Percentiles rank a stretch among this genome's conserved stretches.
Evolutionary conservation across 2,329 filamentous ascomycete genomes (phyloP).

Genomic region (Lasiodiplodia sp.): DNA sequence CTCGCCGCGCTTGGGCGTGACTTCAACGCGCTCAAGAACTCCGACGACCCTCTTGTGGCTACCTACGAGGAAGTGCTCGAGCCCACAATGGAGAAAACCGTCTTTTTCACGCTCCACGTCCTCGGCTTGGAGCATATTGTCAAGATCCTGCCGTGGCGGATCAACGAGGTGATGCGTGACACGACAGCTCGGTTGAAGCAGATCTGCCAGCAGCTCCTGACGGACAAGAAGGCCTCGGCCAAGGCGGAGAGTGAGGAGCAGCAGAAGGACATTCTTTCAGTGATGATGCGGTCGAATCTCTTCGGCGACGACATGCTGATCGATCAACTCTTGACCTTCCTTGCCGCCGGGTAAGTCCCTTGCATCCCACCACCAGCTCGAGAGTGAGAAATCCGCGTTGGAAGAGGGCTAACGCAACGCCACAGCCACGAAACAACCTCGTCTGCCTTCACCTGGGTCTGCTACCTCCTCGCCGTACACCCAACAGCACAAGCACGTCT

Average conservation of each 20-base stretch:
- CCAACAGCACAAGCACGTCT: conserved; percentile 71
- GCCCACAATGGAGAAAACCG: conserved; percentile 56
- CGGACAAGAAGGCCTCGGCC: conserved; percentile 54
- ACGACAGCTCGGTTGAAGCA: conserved; percentile 47
- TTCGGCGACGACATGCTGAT: conserved; percentile 62
- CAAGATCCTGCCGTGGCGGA: conserved; percentile 54
- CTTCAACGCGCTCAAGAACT: conserved; percentile 50
- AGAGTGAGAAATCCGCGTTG: not conserved
- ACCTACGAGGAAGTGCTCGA: conserved; percentile 54
- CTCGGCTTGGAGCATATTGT: conserved; percentile 49
- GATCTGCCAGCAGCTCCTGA: conserved; percentile 56
- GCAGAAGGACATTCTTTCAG: conserved; percentile 52
- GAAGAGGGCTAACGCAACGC: not conserved
- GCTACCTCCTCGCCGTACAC: conserved; percentile 72
- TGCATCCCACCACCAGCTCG: not conserved
- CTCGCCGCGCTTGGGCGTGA: conserved; percentile 55
- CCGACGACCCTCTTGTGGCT: conserved; percentile 51
- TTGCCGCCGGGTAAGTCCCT: conserved; percentile 61
- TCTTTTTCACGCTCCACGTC: conserved; percentile 52
- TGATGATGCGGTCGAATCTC: conserved; percentile 60
- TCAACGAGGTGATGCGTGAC: conserved; percentile 52
- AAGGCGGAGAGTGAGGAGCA: conserved; percentile 44
- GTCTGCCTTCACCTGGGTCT: conserved; percentile 76
- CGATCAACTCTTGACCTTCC: conserved; percentile 64
- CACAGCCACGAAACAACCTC: conserved; percentile 76